Evolutionary conservation across 768 basidiomycete genomes (phyloP).

Genomic region (Russula foetens): DNA sequence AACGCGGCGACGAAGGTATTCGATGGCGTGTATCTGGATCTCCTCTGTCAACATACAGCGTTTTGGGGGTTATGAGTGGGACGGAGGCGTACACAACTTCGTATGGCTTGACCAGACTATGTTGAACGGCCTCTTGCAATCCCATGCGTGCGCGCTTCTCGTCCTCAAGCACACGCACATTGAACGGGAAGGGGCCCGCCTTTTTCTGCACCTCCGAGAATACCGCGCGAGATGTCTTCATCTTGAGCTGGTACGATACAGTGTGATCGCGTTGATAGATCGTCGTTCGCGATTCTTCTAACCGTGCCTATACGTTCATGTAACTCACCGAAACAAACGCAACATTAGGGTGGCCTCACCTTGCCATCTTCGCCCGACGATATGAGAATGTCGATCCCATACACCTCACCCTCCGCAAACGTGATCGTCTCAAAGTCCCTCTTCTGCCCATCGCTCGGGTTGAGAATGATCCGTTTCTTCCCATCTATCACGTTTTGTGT

Average conservation of each 20-base stretch:
- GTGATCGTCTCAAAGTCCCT: slow-evolving; percentile 77
- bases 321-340: background rate
- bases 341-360: slow-evolving; percentile 34
- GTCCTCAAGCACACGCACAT: slow-evolving; percentile 87
- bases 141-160: slow-evolving; percentile 95
- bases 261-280: slow-evolving; percentile 85
- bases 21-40: slow-evolving; percentile 62
- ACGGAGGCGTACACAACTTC: slow-evolving; percentile 71
- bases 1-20: slow-evolving; percentile 88
- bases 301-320: slow-evolving; percentile 54
- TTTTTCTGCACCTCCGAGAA: slow-evolving; percentile 98
- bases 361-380: slow-evolving; percentile 88
- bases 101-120: slow-evolving; percentile 88
- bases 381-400: slow-evolving; percentile 87
- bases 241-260: slow-evolving; percentile 91
- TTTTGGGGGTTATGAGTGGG: background rate
- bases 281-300: slow-evolving; percentile 84
- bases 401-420: slow-evolving; percentile 92
- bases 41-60: background rate
- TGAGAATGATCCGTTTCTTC: slow-evolving; percentile 90
- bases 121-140: slow-evolving; percentile 91
- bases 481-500: slow-evolving; percentile 92
- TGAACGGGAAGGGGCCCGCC: slow-evolving; percentile 97
- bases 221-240: slow-evolving; percentile 94
- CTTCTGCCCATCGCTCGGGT: slow-evolving; percentile 78